These are phyloP conservation scores for Blastosporella zonata DNA, from an alignment of 1,284 basidiomycete species.

Conservation along the genomic window DNA sequence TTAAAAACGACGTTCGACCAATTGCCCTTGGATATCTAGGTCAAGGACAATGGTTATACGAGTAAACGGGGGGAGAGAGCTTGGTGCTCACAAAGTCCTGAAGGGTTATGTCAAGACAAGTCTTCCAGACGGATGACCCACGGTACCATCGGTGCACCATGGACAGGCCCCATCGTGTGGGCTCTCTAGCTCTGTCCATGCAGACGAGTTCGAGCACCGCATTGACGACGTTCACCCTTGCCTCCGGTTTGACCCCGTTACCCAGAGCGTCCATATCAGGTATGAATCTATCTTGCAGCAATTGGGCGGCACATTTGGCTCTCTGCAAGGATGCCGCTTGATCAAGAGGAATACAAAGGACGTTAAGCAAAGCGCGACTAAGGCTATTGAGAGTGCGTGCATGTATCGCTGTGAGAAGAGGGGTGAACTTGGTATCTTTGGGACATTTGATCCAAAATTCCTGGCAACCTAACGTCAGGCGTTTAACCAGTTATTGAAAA, in stretches of 20 bases:
- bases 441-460: conserved; percentile 45
- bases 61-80: conserved; percentile 1
- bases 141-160: conserved; percentile 42
- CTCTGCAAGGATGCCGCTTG: conserved; percentile 16
- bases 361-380: conserved; percentile 34
- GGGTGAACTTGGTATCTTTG: conserved; percentile 26
- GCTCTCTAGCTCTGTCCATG: conserved; percentile 29
- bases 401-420: conserved; percentile 33
- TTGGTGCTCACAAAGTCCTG: conserved; percentile 38
- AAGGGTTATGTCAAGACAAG: conserved; percentile 39
- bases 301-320: conserved; percentile 30
- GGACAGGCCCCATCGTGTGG: conserved; percentile 30
- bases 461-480: conserved; percentile 26
- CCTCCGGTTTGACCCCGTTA: conserved; percentile 19
- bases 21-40: conserved; percentile 38
- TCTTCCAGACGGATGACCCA: conserved; percentile 39
- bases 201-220: conserved; percentile 42
- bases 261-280: conserved; percentile 43
- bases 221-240: conserved; percentile 30
- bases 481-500: not conserved
- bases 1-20: conserved; percentile 42
- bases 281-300: conserved; percentile 47
- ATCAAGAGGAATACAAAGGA: conserved; percentile 31
- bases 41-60: conserved; percentile 6
- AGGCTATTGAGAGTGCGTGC: conserved; percentile 41